Evolutionary conservation across 106 monocot species (phyloP), one percentile per base, ranked within the genome.

Genomic region (Acanthochlamys bracteata): DNA sequence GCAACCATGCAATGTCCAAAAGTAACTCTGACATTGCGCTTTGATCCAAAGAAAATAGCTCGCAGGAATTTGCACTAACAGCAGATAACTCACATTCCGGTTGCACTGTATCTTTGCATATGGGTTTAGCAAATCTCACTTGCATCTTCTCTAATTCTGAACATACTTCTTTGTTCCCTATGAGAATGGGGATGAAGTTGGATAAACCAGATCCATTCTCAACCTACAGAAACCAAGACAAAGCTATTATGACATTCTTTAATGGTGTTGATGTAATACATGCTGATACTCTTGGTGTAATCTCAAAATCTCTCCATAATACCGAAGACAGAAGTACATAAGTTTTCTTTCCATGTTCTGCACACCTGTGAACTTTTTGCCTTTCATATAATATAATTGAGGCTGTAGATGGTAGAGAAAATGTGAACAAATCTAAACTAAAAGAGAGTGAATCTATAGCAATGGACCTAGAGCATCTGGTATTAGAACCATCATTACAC

Each of bases 131-230:
- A 15, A 68, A 24, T 59, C 45, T 24, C 3, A 45, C 67, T 59
- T 86, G 72, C 49, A 86, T 51, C 58, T 58, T 76, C 51, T 72
- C 54, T 71, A 94, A 40, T 70, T 94, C 94, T 26, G 77, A 65
- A 73, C 84, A 94, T 60, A 78, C 27, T 21, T 71, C 43, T 42
- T 78, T 79, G 66, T 71, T 73, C 7, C 84, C 90, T 67, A 95
- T 53, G 61, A 95, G 69, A 51, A 95, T 57, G 8, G 90, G 84
- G 53, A 90, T 75, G 70, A 95, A 95, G 49, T 95, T 95, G 33
- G 94, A 95, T 42, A 90, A 46, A 53, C 94, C 94, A 68, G 79
- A 82, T 61, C 75, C 77, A 49, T 95, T 95, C 59, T 95, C 94
- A 63, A 95, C 90, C 94, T 95, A 58, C 55, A 49, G 49, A 54